Conservation (phyloP, 192 early-diverging fungal genomes). For the Chytriomyces hyalinus region DNA sequence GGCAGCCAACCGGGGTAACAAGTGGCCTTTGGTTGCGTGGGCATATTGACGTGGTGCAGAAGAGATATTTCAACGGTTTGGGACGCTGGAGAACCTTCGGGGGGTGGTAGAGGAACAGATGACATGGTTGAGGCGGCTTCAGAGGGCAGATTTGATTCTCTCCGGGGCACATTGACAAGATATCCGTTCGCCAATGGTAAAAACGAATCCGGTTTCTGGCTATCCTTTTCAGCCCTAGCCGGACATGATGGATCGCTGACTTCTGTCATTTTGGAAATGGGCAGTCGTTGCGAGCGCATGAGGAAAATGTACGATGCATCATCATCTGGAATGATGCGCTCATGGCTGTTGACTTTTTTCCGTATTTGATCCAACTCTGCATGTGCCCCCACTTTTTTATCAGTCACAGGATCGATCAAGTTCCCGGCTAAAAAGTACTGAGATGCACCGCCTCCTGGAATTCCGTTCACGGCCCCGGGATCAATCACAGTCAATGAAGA, state of each 20-base stretch:
- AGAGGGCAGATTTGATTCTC: background rate
- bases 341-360: conserved; percentile 6
- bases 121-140: background rate
- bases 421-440: conserved; percentile 7
- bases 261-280: background rate
- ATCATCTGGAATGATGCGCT: conserved; percentile 19
- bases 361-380: background rate
- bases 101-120: background rate
- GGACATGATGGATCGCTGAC: background rate
- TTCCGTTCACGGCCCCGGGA: conserved; percentile 15
- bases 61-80: conserved; percentile 14
- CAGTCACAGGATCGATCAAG: too few species aligned
- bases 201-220: background rate
- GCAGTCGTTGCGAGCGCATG: conserved; percentile 8
- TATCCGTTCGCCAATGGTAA: conserved; percentile 25
- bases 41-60: conserved; percentile 11
- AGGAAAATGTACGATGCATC: conserved; percentile 14
- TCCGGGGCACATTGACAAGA: conserved; percentile 12
- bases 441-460: conserved; percentile 13
- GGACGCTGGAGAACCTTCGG: conserved; percentile 4
- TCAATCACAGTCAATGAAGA: conserved; percentile 18
- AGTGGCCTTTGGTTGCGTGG: conserved; percentile 2
- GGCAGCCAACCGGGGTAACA: conserved; percentile 21
- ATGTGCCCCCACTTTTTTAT: background rate
- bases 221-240: background rate